Percentiles rank a stretch among this genome's conserved stretches.
Evolutionary conservation across 345 rosid species (phyloP).

Genomic region (Syzygium aromaticum): DNA sequence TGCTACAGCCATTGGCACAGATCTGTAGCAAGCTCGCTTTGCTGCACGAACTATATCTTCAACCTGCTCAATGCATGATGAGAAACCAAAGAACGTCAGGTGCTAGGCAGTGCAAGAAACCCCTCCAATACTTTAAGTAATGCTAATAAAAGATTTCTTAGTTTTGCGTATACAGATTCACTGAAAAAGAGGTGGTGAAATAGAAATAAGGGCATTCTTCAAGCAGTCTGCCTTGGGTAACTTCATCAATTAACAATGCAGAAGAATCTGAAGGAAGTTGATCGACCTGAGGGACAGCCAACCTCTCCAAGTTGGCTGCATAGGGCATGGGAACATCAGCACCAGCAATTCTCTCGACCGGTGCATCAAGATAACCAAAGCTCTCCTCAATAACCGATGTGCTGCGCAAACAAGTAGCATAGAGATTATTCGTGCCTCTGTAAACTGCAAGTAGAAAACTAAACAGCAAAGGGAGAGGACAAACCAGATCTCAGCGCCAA

Average conservation of each 20-base stretch:
- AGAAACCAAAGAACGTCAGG: neutral
- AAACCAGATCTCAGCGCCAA: constrained; percentile 93
- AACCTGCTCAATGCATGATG: constrained; percentile 23
- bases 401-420: constrained; percentile 24
- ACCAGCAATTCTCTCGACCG: constrained; percentile 83
- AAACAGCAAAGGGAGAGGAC: neutral
- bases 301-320: constrained; percentile 89
- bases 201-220: neutral
- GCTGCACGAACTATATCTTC: constrained; percentile 78
- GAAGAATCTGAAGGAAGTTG: neutral
- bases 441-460: neutral
- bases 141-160: neutral
- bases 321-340: constrained; percentile 99
- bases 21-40: constrained; percentile 70
- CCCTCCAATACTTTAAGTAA: neutral
- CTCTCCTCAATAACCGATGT: constrained; percentile 82
- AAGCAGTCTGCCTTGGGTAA: neutral
- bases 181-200: neutral
- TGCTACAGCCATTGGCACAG: constrained; percentile 17
- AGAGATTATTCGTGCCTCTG: neutral
- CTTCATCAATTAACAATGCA: neutral
- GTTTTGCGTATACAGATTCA: neutral
- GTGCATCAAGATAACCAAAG: constrained; percentile 84
- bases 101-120: neutral
- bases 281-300: constrained; percentile 89